Evolutionary conservation across 495 filamentous ascomycete genomes (phyloP).

Genomic region (Xylaria bambusicola): DNA sequence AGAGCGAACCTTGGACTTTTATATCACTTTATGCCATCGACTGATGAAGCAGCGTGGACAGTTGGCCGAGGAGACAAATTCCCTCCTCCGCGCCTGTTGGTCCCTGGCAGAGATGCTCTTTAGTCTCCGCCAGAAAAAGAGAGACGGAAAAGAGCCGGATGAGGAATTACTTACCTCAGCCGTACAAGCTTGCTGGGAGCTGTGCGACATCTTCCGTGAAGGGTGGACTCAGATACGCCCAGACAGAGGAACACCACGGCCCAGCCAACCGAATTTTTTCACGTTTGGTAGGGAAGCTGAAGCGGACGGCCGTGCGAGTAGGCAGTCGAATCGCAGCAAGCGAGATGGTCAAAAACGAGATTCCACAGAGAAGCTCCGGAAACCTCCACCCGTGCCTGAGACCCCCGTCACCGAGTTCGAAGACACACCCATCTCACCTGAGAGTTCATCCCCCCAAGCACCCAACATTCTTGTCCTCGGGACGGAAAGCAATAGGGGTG

Average conservation of each 20-base stretch:
- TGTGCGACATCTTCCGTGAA: constrained; percentile 90
- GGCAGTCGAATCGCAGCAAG: constrained; percentile 48
- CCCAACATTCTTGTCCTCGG: constrained; percentile 88
- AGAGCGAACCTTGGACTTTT: constrained; percentile 89
- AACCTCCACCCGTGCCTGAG: constrained; percentile 60
- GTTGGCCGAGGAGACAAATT: constrained; percentile 76
- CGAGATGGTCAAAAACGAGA: constrained; percentile 45
- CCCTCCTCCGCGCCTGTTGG: constrained; percentile 85
- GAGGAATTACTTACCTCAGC: constrained; percentile 84
- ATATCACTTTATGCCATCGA: constrained; percentile 87
- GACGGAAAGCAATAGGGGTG: constrained; percentile 51
- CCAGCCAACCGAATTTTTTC: constrained; percentile 74
- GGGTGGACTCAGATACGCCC: constrained; percentile 89
- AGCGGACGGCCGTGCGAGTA: constrained; percentile 31
- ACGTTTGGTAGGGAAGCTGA: constrained; percentile 28
- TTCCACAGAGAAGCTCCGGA: constrained; percentile 29
- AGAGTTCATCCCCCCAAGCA: constrained; percentile 64
- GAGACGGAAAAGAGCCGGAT: constrained; percentile 70
- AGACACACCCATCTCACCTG: constrained; percentile 78
- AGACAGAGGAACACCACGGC: constrained; percentile 82
- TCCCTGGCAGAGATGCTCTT: constrained; percentile 91
- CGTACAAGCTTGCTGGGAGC: constrained; percentile 91
- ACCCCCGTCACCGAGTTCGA: constrained; percentile 94
- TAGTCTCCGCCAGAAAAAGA: constrained; percentile 80
- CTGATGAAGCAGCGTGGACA: constrained; percentile 89